phyloP scores from a whole-genome alignment of 108 stramenopile genomes.

The Discostella pseudostelligera region DNA sequence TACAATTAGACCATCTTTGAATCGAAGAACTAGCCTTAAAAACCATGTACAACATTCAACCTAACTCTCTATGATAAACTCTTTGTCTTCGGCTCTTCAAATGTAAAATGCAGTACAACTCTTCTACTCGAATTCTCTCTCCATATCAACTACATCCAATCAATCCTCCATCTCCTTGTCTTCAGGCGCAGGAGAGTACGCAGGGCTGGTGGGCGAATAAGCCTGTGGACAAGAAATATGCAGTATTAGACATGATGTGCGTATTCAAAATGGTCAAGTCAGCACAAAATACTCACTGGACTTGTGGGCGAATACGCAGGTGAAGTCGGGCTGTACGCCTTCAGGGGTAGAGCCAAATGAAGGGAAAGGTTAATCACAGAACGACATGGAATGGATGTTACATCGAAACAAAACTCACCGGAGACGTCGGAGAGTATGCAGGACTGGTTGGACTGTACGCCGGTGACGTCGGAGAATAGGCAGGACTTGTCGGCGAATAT shows the following conservation, averaged over 20 bases:
- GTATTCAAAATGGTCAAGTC: constrained; percentile 60
- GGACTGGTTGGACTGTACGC: constrained; percentile 81
- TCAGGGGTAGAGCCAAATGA: constrained; percentile 59
- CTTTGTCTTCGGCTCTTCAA: too few species aligned
- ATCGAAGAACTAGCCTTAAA: too few species aligned
- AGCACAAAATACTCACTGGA: constrained; percentile 61
- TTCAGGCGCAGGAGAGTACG: constrained; percentile 36
- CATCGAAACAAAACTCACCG: constrained; percentile 31
- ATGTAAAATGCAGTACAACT: too few species aligned
- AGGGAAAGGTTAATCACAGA: constrained; percentile 32
- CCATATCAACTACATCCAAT: neutral
- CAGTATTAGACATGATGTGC: too few species aligned
- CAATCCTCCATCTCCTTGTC: constrained; percentile 6
- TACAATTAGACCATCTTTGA: too few species aligned
- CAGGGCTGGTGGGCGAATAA: constrained; percentile 72
- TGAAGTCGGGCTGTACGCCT: constrained; percentile 69
- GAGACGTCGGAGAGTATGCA: constrained; percentile 76
- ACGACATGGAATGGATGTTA: too few species aligned
- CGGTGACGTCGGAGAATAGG: constrained; percentile 85
- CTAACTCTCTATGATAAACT: too few species aligned
- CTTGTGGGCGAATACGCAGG: constrained; percentile 77
- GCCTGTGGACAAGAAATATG: constrained; percentile 64
- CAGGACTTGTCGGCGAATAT: constrained; percentile 81
- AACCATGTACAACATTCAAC: too few species aligned
- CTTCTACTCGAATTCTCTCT: neutral